Percentiles rank a stretch among this genome's conserved stretches.
Conservation (phyloP, 768 basidiomycete genomes). For the Mrakia blollopis region DNA sequence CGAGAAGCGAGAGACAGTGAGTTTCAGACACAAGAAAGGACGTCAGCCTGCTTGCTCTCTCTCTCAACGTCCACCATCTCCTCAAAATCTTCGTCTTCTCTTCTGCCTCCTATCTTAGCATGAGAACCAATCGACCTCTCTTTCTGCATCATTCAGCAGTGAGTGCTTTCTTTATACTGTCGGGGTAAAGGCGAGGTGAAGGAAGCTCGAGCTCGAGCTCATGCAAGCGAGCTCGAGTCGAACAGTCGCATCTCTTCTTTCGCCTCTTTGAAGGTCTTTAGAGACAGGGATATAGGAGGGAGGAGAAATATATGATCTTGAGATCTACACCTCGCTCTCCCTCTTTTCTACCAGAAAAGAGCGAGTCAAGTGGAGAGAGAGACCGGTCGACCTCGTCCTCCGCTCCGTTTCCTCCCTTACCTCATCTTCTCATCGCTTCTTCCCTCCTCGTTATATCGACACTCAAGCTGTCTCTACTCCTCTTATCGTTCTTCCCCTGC, state of each 20-base stretch:
- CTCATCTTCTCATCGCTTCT: not conserved
- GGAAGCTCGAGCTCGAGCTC: not conserved
- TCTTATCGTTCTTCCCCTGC: too few relatives aligned
- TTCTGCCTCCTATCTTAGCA: not conserved
- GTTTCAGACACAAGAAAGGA: not conserved
- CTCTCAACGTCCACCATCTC: not conserved
- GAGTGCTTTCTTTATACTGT: not conserved
- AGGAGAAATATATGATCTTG: too few relatives aligned
- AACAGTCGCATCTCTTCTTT: too few relatives aligned
- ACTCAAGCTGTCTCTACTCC: not conserved
- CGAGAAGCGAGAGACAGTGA: not conserved
- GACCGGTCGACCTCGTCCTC: too few relatives aligned
- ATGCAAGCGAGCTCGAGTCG: not conserved
- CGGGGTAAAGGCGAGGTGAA: not conserved
- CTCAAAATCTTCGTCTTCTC: not conserved
- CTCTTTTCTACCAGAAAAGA: not conserved
- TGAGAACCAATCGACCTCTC: slow-evolving; percentile 2
- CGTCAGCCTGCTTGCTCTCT: not conserved
- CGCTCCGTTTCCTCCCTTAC: not conserved
- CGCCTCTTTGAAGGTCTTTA: too few relatives aligned
- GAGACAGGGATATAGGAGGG: too few relatives aligned
- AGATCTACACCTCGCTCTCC: too few relatives aligned
- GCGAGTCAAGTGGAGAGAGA: not conserved
- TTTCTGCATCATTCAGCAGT: slow-evolving; percentile 11
- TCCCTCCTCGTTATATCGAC: not conserved